These are phyloP conservation scores for Colletotrichum noveboracense DNA, from an alignment of 2,329 filamentous ascomycete species.

Conservation along the genomic window DNA sequence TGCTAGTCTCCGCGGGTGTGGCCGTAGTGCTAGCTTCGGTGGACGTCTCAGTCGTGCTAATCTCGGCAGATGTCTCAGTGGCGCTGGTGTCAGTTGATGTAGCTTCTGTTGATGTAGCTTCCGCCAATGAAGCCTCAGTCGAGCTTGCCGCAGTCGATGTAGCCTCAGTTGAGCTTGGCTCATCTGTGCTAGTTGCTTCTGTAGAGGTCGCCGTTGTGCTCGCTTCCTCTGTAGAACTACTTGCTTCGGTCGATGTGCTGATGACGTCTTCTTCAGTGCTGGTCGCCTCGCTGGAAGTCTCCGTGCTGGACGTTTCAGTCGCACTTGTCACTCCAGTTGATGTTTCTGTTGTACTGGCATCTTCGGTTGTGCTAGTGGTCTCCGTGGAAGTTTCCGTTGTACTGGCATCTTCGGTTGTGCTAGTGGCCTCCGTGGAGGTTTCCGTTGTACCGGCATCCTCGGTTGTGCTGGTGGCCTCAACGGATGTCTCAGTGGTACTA, in stretches of 20 bases:
- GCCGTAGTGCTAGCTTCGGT: not conserved
- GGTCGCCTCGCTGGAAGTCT: not conserved
- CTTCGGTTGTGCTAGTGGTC: not conserved
- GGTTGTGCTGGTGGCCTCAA: not conserved
- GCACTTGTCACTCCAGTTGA: not conserved
- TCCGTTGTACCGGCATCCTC: not conserved
- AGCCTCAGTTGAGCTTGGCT: not conserved
- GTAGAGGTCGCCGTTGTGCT: not conserved
- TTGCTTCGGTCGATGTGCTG: not conserved
- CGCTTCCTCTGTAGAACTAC: not conserved
- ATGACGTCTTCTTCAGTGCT: not conserved
- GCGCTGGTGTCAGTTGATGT: not conserved
- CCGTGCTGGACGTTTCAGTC: not conserved
- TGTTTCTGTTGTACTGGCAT: not conserved
- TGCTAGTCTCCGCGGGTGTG: not conserved
- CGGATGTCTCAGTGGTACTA: not conserved
- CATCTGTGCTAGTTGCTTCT: not conserved
- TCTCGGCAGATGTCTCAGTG: not conserved
- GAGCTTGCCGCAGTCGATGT: not conserved
- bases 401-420: not conserved
- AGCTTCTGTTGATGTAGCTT: not conserved
- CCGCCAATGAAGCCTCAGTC: no score
- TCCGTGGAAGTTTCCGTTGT: not conserved
- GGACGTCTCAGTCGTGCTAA: not conserved
- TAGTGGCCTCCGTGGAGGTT: not conserved